These are phyloP conservation scores for Smittium culicis DNA, from an alignment of 371 early-diverging fungal genomes.

Conservation along the genomic window DNA sequence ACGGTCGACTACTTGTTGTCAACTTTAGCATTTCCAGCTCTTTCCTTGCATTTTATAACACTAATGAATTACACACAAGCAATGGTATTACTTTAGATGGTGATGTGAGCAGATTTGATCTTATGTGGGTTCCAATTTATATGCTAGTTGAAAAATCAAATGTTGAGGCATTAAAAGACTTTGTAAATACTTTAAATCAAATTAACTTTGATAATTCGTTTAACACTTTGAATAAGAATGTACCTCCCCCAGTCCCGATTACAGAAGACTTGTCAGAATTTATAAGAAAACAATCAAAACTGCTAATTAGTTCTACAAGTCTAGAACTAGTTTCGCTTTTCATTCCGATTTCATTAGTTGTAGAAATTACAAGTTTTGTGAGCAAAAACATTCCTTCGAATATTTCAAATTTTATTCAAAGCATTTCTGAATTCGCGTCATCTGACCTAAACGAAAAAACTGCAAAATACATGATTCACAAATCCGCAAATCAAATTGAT, in stretches of 20 bases:
- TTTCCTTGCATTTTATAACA: neutral
- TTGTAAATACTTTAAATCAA: neutral
- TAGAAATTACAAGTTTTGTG: neutral
- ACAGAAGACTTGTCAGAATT: neutral
- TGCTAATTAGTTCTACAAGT: neutral
- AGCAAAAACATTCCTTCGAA: constrained; percentile 3
- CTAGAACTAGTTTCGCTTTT: neutral
- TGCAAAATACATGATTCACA: neutral
- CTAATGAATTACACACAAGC: neutral
- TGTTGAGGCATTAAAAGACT: neutral
- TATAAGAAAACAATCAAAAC: neutral
- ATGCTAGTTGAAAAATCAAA: neutral
- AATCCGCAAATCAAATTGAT: neutral
- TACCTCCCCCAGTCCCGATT: neutral
- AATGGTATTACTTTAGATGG: neutral
- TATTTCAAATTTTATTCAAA: neutral
- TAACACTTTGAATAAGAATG: neutral
- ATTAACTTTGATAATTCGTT: neutral
- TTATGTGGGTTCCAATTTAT: neutral
- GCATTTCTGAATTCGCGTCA: neutral
- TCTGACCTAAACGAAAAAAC: neutral
- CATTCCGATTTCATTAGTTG: neutral
- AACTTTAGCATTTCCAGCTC: neutral
- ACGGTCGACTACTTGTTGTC: neutral
- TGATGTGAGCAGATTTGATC: neutral